Evolutionary conservation across 208 protist genomes (phyloP).

Genomic region (Trypanosoma conorhini): DNA sequence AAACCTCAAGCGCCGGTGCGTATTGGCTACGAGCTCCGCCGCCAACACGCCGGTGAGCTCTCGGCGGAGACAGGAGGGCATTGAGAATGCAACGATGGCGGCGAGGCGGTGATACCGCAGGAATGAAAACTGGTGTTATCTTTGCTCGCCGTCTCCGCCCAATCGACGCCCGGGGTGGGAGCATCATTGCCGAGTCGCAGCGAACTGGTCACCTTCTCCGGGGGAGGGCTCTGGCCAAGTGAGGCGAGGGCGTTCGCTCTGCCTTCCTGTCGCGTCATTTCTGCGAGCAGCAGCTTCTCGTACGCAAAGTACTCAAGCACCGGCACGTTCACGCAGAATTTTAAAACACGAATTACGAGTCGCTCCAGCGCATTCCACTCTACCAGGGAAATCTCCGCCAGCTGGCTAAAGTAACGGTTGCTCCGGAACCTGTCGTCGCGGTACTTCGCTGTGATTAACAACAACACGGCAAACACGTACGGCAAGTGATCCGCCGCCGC

Average conservation of each 20-base stretch:
- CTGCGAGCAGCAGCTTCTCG: conserved; percentile 13
- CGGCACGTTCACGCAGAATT: conserved; percentile 8
- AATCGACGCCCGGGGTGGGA: neutral
- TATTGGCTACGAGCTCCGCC: neutral
- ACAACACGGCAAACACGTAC: conserved; percentile 14
- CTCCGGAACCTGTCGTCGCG: conserved; percentile 17
- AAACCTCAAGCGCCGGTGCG: neutral
- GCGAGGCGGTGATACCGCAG: neutral
- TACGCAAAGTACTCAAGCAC: conserved; percentile 7
- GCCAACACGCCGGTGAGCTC: neutral
- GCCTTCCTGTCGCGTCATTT: conserved; percentile 2
- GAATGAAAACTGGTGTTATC: conserved; percentile 17
- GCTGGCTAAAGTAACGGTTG: conserved; percentile 23
- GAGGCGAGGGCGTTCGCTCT: neutral
- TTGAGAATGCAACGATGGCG: neutral
- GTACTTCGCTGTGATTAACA: conserved; percentile 17
- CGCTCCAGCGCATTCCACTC: conserved; percentile 26
- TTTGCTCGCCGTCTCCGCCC: neutral
- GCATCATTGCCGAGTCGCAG: neutral
- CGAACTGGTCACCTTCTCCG: neutral
- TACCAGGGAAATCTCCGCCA: conserved; percentile 6
- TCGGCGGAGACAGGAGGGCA: neutral
- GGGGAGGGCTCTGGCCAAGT: neutral
- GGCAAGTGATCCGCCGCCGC: conserved; percentile 2
- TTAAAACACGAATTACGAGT: conserved; percentile 5